phyloP scores from a whole-genome alignment of 1,284 basidiomycete genomes.

The Sphagnurus paluster region DNA sequence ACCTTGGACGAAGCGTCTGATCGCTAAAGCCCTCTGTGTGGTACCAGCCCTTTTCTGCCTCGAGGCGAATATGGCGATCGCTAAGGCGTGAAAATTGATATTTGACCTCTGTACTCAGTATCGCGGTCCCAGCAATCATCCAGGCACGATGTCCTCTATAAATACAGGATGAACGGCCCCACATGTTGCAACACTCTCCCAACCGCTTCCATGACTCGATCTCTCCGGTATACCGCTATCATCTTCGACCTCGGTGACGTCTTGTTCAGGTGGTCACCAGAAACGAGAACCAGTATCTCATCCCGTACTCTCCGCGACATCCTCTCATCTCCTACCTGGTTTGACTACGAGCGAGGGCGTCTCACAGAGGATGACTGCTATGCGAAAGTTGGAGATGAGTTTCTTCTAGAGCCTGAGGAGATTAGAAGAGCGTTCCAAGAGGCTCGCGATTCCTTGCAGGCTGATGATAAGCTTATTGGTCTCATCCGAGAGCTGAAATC shows the following conservation, averaged over 20 bases:
- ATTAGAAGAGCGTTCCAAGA: slow-evolving; percentile 44
- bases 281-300: slow-evolving; percentile 47
- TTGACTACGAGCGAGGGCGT: slow-evolving; percentile 53
- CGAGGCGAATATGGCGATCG: slow-evolving; percentile 17
- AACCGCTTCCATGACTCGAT: slow-evolving; percentile 10
- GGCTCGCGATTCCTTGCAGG: slow-evolving; percentile 46
- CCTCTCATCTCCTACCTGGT: slow-evolving; percentile 51
- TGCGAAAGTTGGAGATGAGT: slow-evolving; percentile 39
- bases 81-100: slow-evolving; percentile 14
- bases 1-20: slow-evolving; percentile 7
- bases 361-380: slow-evolving; percentile 51
- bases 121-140: slow-evolving; percentile 8
- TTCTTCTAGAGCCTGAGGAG: slow-evolving; percentile 38
- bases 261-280: slow-evolving; percentile 55
- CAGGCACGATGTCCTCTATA: slow-evolving; percentile 18
- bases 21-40: slow-evolving; percentile 1
- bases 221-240: slow-evolving; percentile 26
- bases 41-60: slow-evolving; percentile 14
- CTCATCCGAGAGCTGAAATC: slow-evolving; percentile 49
- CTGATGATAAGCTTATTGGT: slow-evolving; percentile 44
- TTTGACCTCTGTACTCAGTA: slow-evolving; percentile 10
- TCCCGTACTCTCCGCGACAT: slow-evolving; percentile 44
- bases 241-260: slow-evolving; percentile 60
- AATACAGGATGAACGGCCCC: slow-evolving; percentile 10
- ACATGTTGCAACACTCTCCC: background rate